Conservation (phyloP, 1,284 basidiomycete genomes). For the Ustilago curta region DNA sequence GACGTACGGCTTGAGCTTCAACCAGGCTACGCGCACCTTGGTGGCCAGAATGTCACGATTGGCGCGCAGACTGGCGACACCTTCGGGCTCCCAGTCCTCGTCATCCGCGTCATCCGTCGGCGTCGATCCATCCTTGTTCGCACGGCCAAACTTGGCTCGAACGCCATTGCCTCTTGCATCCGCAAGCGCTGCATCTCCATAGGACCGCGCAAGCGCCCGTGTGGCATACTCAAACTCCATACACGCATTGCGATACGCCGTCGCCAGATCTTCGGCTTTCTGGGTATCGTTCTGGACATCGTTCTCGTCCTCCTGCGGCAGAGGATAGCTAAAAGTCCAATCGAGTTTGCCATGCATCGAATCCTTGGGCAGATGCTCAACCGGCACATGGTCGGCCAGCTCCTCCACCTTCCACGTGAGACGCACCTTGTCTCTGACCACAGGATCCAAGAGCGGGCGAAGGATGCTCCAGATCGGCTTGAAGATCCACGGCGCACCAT, state of each 20-base stretch:
- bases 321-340: slow-evolving; percentile 52
- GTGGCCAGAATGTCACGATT: slow-evolving; percentile 63
- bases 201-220: slow-evolving; percentile 44
- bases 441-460: slow-evolving; percentile 60
- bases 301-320: slow-evolving; percentile 55
- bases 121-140: slow-evolving; percentile 13
- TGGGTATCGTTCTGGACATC: slow-evolving; percentile 48
- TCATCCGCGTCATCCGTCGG: slow-evolving; percentile 29
- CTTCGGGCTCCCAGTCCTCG: slow-evolving; percentile 47
- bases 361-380: slow-evolving; percentile 49
- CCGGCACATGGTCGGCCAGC: slow-evolving; percentile 53
- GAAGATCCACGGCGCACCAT: slow-evolving; percentile 66
- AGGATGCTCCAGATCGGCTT: slow-evolving; percentile 65
- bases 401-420: slow-evolving; percentile 60
- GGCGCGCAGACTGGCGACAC: slow-evolving; percentile 47
- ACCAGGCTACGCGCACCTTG: slow-evolving; percentile 60
- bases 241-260: slow-evolving; percentile 38
- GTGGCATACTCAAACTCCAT: slow-evolving; percentile 60
- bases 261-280: slow-evolving; percentile 30
- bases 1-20: slow-evolving; percentile 59
- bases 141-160: slow-evolving; percentile 26
- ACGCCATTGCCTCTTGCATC: slow-evolving; percentile 31
- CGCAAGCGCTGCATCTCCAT: slow-evolving; percentile 33
- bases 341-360: slow-evolving; percentile 58
- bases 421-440: slow-evolving; percentile 64